Evolutionary conservation across 179 eudicot species (phyloP), one percentile per base, ranked within the genome.

Genomic region (Sideroxylon spinosum): DNA sequence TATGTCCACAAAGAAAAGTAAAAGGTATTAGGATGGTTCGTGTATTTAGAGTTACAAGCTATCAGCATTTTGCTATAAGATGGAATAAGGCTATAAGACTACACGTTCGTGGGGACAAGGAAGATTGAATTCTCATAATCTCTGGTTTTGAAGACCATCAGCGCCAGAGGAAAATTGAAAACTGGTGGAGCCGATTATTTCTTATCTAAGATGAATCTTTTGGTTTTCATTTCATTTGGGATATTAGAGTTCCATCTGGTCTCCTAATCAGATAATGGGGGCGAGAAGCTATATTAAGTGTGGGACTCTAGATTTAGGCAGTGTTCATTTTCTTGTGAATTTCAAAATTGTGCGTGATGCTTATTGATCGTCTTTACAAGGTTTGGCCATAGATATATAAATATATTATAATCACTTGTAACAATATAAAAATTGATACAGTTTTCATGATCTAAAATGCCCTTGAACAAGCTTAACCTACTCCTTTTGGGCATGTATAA

Each of bases 281-380:
- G 19, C 49, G 55, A 72, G 10, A 68, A 72, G 48, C 56, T 26
- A 71, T 2, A 19, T 16, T 17, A 28, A 17, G 75, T 48, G 9
- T 29, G 9, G 64, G 28, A 50, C 17, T 17, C 11, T n/a, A 23
- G 2, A 50, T 19, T 55, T 56, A 4, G n/a, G 46, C 22, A 56
- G 76, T 73, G 26, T 28, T 72, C 62, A 71, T 71, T 55, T 53
- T 29, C 75, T 72, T 50, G 26, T 9, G 57, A n/a, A 73, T 73
- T 57, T 4, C 16, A 0, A 8, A 32, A 52, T 52, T 52, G 16
- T 52, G 56, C 10, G 0, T 10, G 14, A 52, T 52, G 56, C 56
- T 9, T 52, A 52, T 9, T 52, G 16, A 52, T 14, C 56, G 12
- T 9, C 56, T 52, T 9, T 52, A 14, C 12, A 52, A 9, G 16